Base-by-base conservation (phyloP, 345 rosid species). In the Gossypium rotundifolium region DNA sequence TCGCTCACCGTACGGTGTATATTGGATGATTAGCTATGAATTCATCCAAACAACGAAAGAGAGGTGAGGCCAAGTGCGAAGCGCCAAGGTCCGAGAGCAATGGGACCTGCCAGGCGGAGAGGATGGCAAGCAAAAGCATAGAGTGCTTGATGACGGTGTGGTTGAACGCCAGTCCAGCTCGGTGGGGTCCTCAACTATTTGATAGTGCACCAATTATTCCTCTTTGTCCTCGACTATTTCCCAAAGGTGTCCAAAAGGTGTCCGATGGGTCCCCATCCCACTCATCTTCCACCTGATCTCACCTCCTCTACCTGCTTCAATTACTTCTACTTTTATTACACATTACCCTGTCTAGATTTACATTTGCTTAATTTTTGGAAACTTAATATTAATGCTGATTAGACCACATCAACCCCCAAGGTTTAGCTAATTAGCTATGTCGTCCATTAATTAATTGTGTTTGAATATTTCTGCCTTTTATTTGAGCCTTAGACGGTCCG, bases 221-320 rank as follows among this genome's bases (percentile, higher is more conserved):
- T 9, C 9, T 46, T 51, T 27, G 45, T 27, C 59, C 13, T 51
- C 58, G 27, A 49, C 59, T 49, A 16, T 9, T 49, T 69, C 13
- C 38, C 51, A 64, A 42, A 42, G 11, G 25, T 40, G n/a, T 13
- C 4, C 38, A 33, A 33, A 33, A 33, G 38, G 38, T 33, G 7
- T 33, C 40, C 40, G 40, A 33, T 27, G 57, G 58, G 58, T 25
- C 48, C 48, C 51, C 65, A 57, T 72, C 38, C 65, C 22, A 72
- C 66, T 72, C 52, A 58, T 72, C 27, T 40, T 42, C 64, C 75
- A 42, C 75, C 75, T 22, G 42, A 45, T 33, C 40, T 22, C 42
- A 27, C 2, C 25, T 13, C 11, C 6, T 17, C 0, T 14, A 14
- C 12, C 68, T 40, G 25, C n/a, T 44, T 5, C 7, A 33, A 5